Base-by-base conservation (phyloP, 106 monocot genomes). In the Triglochin maritima region DNA sequence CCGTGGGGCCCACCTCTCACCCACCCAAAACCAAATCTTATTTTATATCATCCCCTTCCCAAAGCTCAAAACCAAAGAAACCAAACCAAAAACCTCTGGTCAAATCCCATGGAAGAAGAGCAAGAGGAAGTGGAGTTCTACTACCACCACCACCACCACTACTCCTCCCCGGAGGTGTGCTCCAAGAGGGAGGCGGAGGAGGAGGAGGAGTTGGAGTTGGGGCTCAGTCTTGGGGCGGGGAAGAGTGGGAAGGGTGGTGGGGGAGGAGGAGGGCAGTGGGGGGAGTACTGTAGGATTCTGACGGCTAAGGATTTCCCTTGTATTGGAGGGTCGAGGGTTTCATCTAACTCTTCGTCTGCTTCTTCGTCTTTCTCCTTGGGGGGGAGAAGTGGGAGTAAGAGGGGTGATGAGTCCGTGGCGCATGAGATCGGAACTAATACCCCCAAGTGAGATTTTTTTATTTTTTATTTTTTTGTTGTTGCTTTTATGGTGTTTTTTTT, bases 141-240 rank as follows among this genome's bases (percentile, higher is more conserved):
- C 29, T 29, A 29, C 29, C 29, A 29, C 29, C 29, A 29, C 29
- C 11, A 46, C 62, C n/a, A 62, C 55, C 14, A 55, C 62, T 4
- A 43, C 3, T 64, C 64, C 64, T 49, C 64, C 3, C 48, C 47
- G 48, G 64, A 64, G 64, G 64, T 64, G 5, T 64, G 48, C 47
- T 64, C 64, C 16, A 64, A 9, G 64, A 14, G n/a, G 49, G 60
- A 68, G 68, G 77, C 57, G 64, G 80, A 71, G 42, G 74, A 50
- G 5, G 82, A 73, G 46, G 73, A 71, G 70, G 86, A 87, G 70
- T 67, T 93, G 62, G 92, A 85, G 80, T 79, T 93, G 13, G 85
- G 88, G 13, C 76, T 93, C 59, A 81, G 88, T 47, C 72, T 93
- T 63, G 85, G 87, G n/a, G 76, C 81, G 17, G 74, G 63, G 72